These are phyloP conservation scores for Lepidium sativum DNA, from an alignment of 345 rosid genomes.

Conservation along the genomic window DNA sequence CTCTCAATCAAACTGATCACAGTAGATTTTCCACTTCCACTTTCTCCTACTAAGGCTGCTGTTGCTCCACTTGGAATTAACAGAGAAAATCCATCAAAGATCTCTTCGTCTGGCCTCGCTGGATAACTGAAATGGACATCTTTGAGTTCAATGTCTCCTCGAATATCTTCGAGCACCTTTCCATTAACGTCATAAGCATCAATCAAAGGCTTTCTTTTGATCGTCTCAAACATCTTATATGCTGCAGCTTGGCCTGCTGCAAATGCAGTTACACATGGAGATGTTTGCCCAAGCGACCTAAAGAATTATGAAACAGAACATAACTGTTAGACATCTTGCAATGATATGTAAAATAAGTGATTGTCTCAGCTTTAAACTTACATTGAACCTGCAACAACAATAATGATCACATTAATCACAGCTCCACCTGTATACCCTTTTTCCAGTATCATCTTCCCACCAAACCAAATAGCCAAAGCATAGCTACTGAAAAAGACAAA, in stretches of 20 bases:
- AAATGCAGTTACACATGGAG: constrained; percentile 65
- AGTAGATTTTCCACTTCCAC: constrained; percentile 90
- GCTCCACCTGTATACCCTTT: constrained; percentile 60
- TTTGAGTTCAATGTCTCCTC: constrained; percentile 57
- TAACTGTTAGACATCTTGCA: neutral
- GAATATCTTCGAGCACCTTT: constrained; percentile 44
- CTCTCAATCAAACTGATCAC: constrained; percentile 70
- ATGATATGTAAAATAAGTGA: neutral
- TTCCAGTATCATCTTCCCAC: constrained; percentile 58
- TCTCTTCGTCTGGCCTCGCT: constrained; percentile 63
- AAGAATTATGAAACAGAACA: neutral
- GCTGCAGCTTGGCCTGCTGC: constrained; percentile 79
- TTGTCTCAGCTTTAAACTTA: constrained; percentile 22
- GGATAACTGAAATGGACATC: constrained; percentile 70
- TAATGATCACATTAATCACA: constrained; percentile 53
- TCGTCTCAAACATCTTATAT: constrained; percentile 72
- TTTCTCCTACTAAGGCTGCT: constrained; percentile 76
- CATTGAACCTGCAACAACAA: constrained; percentile 59
- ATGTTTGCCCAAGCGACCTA: constrained; percentile 89
- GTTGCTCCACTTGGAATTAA: constrained; percentile 54
- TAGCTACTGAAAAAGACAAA: constrained; percentile 36
- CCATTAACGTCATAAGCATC: constrained; percentile 55
- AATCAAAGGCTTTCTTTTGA: constrained; percentile 54
- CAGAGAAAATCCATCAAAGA: constrained; percentile 64
- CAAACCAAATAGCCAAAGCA: constrained; percentile 59